Evolutionary conservation across 2,329 filamentous ascomycete genomes (phyloP).

Genomic region (Fusarium oligoseptatum): DNA sequence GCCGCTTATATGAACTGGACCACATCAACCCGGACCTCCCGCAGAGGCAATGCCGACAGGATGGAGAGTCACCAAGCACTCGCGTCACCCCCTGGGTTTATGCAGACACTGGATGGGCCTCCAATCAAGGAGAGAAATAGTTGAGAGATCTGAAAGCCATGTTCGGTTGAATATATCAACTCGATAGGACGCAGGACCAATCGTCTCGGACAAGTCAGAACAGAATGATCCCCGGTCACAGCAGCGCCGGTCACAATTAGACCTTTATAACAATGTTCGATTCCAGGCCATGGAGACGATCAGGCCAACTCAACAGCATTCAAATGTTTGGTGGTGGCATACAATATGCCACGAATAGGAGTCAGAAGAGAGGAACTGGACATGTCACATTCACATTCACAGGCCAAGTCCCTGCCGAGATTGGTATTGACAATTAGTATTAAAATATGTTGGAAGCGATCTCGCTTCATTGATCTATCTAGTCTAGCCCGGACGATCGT

Average conservation of each 20-base stretch:
- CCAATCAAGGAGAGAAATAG: neutral
- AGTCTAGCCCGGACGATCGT: slow-evolving; percentile 30
- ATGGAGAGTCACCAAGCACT: neutral
- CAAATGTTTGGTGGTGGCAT: neutral
- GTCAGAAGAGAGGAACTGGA: neutral
- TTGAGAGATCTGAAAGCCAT: neutral
- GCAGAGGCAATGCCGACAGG: neutral
- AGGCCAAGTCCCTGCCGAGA: neutral
- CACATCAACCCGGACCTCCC: neutral
- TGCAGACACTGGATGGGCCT: neutral
- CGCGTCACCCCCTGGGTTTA: neutral
- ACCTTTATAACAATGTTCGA: neutral
- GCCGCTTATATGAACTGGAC: neutral
- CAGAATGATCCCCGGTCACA: neutral
- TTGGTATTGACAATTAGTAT: slow-evolving; percentile 45
- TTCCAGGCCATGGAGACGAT: neutral
- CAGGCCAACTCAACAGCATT: neutral
- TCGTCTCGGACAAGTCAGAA: neutral
- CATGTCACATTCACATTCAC: slow-evolving; percentile 9
- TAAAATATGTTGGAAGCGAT: slow-evolving; percentile 44
- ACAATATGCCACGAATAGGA: neutral
- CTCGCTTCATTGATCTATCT: slow-evolving; percentile 41
- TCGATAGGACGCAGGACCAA: neutral
- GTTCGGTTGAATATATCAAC: neutral
- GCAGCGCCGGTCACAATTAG: neutral